These are phyloP conservation scores for Tilletia horrida DNA, from an alignment of 1,284 basidiomycete species.

Conservation along the genomic window DNA sequence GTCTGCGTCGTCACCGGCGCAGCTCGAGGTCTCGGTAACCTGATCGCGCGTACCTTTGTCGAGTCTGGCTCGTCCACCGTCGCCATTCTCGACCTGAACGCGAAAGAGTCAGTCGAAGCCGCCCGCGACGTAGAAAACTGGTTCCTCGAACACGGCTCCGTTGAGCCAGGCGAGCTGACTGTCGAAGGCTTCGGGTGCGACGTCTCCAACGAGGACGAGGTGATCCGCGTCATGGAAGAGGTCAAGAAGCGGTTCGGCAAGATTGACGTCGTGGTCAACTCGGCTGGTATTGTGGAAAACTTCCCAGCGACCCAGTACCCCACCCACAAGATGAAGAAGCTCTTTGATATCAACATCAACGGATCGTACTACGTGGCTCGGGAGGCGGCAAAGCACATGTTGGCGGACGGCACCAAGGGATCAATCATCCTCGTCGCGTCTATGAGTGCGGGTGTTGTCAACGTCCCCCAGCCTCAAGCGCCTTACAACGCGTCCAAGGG, in stretches of 20 bases:
- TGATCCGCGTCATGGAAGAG: constrained; percentile 30
- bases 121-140: constrained; percentile 69
- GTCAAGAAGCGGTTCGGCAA: constrained; percentile 67
- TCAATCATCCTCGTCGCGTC: constrained; percentile 82
- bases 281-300: constrained; percentile 81
- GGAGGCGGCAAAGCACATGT: constrained; percentile 72
- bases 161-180: constrained; percentile 65
- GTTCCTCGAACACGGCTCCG: constrained; percentile 64
- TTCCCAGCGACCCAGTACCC: constrained; percentile 77
- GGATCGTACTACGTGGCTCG: constrained; percentile 79
- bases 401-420: constrained; percentile 62
- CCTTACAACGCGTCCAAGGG: constrained; percentile 83
- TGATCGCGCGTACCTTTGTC: constrained; percentile 68
- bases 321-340: constrained; percentile 59
- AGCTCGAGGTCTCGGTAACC: constrained; percentile 66
- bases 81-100: constrained; percentile 78
- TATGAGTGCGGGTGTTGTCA: constrained; percentile 77
- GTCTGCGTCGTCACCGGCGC: constrained; percentile 92
- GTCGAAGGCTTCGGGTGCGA: constrained; percentile 80
- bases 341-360: constrained; percentile 91
- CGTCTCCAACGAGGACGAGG: constrained; percentile 69
- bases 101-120: constrained; percentile 68
- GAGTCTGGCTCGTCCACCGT: constrained; percentile 80
- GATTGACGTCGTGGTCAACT: constrained; percentile 62
- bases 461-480: constrained; percentile 72